These are phyloP conservation scores for Phytophthora idaei DNA, from an alignment of 352 stramenopile genomes.

Conservation along the genomic window DNA sequence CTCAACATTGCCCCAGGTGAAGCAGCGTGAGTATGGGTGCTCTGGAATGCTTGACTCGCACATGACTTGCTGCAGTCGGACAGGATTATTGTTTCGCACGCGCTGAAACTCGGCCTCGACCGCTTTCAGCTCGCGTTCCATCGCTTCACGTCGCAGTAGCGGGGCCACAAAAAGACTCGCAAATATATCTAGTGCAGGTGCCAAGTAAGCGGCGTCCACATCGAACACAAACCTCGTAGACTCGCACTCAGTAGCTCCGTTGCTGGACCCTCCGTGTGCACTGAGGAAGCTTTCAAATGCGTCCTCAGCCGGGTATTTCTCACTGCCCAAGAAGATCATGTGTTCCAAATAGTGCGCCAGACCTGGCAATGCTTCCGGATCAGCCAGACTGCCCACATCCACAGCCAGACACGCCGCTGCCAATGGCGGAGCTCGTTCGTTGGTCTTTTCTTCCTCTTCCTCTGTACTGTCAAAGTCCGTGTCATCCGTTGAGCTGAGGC, in stretches of 20 bases:
- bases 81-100: conserved; percentile 62
- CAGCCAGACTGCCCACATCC: conserved; percentile 58
- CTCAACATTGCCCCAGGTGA: conserved; percentile 80
- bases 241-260: conserved; percentile 92
- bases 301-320: conserved; percentile 93
- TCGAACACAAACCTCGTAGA: conserved; percentile 93
- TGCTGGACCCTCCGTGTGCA: conserved; percentile 87
- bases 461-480: conserved; percentile 24
- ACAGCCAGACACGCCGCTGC: conserved; percentile 66
- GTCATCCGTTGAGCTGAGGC: conserved; percentile 21
- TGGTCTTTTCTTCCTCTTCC: conserved; percentile 9
- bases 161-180: conserved; percentile 92
- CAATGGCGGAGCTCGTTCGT: conserved; percentile 26
- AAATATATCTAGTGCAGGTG: conserved; percentile 88
- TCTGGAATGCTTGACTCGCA: conserved; percentile 51
- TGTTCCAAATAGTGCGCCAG: conserved; percentile 91
- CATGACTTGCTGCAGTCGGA: conserved; percentile 75
- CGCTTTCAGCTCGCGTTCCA: conserved; percentile 75
- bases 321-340: conserved; percentile 94
- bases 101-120: conserved; percentile 90
- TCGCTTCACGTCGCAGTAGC: conserved; percentile 73
- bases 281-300: conserved; percentile 90
- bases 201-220: conserved; percentile 55
- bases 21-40: conserved; percentile 69
- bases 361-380: conserved; percentile 62